Percentiles rank a stretch among this genome's conserved stretches.
phyloP scores from a whole-genome alignment of 2,329 filamentous ascomycete species.

The Trichoderma koningii region DNA sequence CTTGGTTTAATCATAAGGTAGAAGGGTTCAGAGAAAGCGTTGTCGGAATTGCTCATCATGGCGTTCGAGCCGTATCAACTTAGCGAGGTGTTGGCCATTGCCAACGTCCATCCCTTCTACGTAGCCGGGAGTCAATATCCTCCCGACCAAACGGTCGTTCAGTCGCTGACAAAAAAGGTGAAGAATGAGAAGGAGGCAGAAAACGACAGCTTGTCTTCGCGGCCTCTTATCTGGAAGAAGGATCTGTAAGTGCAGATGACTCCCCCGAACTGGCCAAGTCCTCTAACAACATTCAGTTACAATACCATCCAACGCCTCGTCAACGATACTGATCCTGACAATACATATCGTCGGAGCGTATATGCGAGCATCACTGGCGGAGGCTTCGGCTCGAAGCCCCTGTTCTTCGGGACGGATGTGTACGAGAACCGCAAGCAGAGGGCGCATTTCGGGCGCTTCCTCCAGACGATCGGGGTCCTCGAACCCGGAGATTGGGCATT shows the following conservation, averaged over 20 bases:
- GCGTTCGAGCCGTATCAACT: conserved; percentile 33
- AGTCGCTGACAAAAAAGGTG: conserved; percentile 20
- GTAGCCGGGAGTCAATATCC: conserved; percentile 36
- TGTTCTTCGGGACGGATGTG: conserved; percentile 46
- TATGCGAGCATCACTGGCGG: conserved; percentile 49
- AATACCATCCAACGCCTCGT: conserved; percentile 40
- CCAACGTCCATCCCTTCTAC: conserved; percentile 43
- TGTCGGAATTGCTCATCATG: not conserved
- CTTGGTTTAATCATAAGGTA: not conserved
- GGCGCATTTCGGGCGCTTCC: conserved; percentile 38
- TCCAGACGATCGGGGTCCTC: conserved; percentile 38
- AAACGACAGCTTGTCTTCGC: conserved; percentile 14
- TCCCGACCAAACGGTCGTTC: conserved; percentile 30
- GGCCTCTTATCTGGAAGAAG: conserved; percentile 32
- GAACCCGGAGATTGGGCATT: conserved; percentile 44
- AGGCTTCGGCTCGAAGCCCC: conserved; percentile 36
- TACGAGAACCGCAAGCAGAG: conserved; percentile 47
- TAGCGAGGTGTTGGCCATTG: conserved; percentile 39
- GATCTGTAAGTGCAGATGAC: conserved; percentile 32
- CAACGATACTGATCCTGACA: conserved; percentile 38
- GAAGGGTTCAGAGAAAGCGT: not conserved
- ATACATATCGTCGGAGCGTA: conserved; percentile 42
- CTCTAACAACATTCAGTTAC: conserved; percentile 37
- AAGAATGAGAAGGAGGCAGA: not conserved
- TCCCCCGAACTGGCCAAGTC: not conserved